Evolutionary conservation across 768 basidiomycete species (phyloP).

Genomic region (Suillus alpinus): DNA sequence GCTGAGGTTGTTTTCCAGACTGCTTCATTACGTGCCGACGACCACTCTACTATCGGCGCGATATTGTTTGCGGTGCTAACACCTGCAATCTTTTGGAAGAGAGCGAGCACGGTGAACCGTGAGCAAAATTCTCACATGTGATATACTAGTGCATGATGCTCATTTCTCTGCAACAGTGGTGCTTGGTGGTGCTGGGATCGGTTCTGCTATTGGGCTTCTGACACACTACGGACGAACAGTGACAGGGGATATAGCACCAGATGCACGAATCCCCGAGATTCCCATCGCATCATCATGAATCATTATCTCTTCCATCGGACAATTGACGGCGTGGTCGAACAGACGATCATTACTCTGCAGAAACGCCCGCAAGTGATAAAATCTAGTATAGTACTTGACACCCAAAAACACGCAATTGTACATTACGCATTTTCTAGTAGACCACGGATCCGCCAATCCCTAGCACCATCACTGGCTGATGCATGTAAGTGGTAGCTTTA

Average conservation of each 20-base stretch:
- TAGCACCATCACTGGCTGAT: constrained; percentile 4
- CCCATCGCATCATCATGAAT: constrained; percentile 10
- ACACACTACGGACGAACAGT: constrained; percentile 52
- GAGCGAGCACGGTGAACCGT: constrained; percentile 62
- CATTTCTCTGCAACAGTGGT: constrained; percentile 44
- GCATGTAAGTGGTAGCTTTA: constrained; percentile 26
- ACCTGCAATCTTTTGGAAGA: constrained; percentile 73
- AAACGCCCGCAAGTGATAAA: neutral
- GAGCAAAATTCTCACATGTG: constrained; percentile 16
- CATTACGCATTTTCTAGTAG: constrained; percentile 7
- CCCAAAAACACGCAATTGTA: constrained; percentile 5
- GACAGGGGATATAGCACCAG: constrained; percentile 52
- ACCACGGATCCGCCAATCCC: constrained; percentile 8
- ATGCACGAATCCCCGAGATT: constrained; percentile 34
- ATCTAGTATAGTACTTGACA: neutral
- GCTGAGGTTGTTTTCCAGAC: constrained; percentile 38
- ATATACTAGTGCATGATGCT: neutral
- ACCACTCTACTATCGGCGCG: constrained; percentile 73
- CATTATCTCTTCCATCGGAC: neutral
- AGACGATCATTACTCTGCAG: neutral
- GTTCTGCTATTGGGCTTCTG: constrained; percentile 57
- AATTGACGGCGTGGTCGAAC: neutral
- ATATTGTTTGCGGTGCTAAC: constrained; percentile 60
- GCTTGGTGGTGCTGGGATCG: constrained; percentile 69
- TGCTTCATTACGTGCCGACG: constrained; percentile 58